Evolutionary conservation across 2,329 filamentous ascomycete genomes (phyloP), one percentile per base, ranked within the genome.

Genomic region (Trichophyton verrucosum): DNA sequence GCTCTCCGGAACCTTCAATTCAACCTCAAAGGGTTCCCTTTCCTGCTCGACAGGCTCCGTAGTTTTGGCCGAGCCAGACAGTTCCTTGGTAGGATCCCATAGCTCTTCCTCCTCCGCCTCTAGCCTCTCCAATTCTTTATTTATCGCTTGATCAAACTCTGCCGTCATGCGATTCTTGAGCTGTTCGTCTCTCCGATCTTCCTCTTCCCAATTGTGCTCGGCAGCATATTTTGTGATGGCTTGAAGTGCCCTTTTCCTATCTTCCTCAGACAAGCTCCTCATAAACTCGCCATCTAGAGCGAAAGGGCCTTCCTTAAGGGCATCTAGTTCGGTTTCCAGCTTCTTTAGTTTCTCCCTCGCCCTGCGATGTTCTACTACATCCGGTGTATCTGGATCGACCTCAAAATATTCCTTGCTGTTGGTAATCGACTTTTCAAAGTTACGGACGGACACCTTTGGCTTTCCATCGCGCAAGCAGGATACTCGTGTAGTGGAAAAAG

Each of bases 211-310:
- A 20, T 68, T 69, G 46, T 74, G 68, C 56, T 76, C 70, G 7
- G 68, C 70, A n/a, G 75, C 73, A 62, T 74, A 71, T 67, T 75
- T 72, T 17, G 69, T 69, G 27, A 78, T 64, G n/a, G 74, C 75
- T 62, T 76, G 73, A 15, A 77, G 66, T 9, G 75, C 71, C 63
- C 73, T 71, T 47, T 69, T 68, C 61, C 74, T 69, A 44, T 78
- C 74, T 15, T 76, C 66, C 57, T 76, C 72, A 1, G 75, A 72
- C 30, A 78, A 65, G 17, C 68, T 66, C 60, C 68, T 70, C 62
- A 78, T 77, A 51, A 78, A 78, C 17, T 70, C 68, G 63, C 76
- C 74, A 61, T 77, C 72, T 13, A 74, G 74, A 27, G 69, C 69
- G 62, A 75, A 78, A 11, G 75, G 76, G 1, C 75, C 76, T 62